phyloP scores from a whole-genome alignment of 257 asterid species.

The Osmanthus fragrans region DNA sequence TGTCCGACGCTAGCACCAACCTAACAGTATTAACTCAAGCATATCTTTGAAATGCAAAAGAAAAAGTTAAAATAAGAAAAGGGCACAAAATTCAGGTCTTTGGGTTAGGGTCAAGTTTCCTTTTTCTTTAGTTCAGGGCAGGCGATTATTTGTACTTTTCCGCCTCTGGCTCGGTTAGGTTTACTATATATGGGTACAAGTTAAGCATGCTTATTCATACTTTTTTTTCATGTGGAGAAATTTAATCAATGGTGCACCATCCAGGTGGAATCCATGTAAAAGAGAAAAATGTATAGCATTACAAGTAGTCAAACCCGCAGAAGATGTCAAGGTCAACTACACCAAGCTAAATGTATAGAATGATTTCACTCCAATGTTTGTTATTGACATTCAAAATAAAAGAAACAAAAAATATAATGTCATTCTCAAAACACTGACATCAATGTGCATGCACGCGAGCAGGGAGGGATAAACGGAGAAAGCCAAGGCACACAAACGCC shows the following conservation, averaged over 20 bases:
- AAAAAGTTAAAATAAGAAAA: not conserved
- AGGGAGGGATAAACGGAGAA: not conserved
- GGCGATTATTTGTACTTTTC: not conserved
- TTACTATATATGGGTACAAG: not conserved
- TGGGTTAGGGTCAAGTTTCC: not conserved
- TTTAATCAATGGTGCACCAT: conserved; percentile 3
- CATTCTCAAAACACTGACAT: not conserved
- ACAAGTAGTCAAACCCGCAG: not conserved
- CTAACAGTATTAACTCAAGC: not conserved
- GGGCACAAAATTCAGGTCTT: not conserved
- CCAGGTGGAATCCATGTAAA: not conserved
- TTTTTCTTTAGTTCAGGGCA: not conserved
- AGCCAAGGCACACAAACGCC: not conserved
- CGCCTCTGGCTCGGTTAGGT: not conserved
- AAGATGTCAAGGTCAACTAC: not conserved
- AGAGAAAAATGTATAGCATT: not conserved
- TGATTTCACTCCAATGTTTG: not conserved
- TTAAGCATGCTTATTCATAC: not conserved
- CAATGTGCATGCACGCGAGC: no score
- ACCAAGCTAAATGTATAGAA: not conserved
- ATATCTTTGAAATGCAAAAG: not conserved
- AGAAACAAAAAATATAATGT: not conserved
- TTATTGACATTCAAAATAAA: not conserved
- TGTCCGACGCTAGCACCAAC: not conserved
- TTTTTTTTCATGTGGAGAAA: not conserved